Conservation (phyloP, 139 green algal genomes). For the Gonium pectorale region DNA sequence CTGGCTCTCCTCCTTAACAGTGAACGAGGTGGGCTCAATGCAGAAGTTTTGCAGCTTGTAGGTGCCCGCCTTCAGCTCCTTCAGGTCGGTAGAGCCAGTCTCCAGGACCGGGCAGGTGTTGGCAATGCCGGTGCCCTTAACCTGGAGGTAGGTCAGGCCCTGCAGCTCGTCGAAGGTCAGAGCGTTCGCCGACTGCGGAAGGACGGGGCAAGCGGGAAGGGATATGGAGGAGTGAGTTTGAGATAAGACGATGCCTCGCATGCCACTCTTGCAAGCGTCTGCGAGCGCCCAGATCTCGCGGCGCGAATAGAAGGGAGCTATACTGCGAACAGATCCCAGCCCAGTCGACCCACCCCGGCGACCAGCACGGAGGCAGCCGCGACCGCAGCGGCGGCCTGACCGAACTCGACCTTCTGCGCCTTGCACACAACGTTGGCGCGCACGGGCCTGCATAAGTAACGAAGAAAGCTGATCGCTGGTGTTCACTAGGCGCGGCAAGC, state of each 20-base stretch:
- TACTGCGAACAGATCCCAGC: no score
- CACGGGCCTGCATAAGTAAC: background rate
- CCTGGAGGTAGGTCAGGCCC: slow-evolving; percentile 97
- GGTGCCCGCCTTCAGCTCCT: slow-evolving; percentile 89
- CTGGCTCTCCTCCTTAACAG: slow-evolving; percentile 82
- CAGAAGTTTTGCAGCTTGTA: slow-evolving; percentile 98
- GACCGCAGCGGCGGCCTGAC: slow-evolving; percentile 68
- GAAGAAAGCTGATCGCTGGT: background rate
- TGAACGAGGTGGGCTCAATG: slow-evolving; percentile 98
- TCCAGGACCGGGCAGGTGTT: slow-evolving; percentile 98
- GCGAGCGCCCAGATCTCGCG: no score
- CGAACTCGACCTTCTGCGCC: slow-evolving; percentile 66
- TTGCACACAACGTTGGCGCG: slow-evolving; percentile 55
- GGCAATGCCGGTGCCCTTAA: slow-evolving; percentile 97
- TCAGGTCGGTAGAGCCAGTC: slow-evolving; percentile 79
- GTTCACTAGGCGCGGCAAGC: no score
- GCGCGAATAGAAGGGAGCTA: no score
- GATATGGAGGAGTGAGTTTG: background rate
- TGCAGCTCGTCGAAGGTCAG: slow-evolving; percentile 97
- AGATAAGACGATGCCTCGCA: background rate
- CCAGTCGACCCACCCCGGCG: slow-evolving; percentile 79
- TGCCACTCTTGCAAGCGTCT: background rate
- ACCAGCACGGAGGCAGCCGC: slow-evolving; percentile 76
- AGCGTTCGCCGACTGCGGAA: slow-evolving; percentile 77
- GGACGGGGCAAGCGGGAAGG: background rate